Evolutionary conservation across 2,329 filamentous ascomycete species (phyloP).

Genomic region (Phyllosticta citriasiana): DNA sequence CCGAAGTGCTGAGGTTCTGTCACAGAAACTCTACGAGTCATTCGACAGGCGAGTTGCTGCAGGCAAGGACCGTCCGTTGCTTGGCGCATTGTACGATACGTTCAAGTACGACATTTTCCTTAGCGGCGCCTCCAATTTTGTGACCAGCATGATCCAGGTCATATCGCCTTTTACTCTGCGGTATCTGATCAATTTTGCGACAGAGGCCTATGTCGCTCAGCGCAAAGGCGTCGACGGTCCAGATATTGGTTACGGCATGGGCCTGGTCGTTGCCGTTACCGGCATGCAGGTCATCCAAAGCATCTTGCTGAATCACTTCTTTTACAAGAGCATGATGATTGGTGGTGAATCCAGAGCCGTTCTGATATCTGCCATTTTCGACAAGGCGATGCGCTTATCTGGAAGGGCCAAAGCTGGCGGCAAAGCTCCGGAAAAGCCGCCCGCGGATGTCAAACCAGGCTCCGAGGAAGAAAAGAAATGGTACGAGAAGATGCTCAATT

Average conservation of each 20-base stretch:
- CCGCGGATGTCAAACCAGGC: conserved; percentile 36
- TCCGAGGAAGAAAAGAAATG: conserved; percentile 42
- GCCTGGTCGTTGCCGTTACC: conserved; percentile 74
- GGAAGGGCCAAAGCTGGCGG: conserved; percentile 81
- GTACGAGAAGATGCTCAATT: conserved; percentile 33
- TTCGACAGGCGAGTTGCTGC: conserved; percentile 59
- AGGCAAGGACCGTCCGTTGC: conserved; percentile 62
- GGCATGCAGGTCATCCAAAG: conserved; percentile 78
- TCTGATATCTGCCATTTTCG: conserved; percentile 78
- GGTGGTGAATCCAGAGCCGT: conserved; percentile 75
- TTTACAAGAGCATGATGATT: conserved; percentile 85
- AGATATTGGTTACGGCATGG: conserved; percentile 63
- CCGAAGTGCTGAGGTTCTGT: conserved; percentile 60
- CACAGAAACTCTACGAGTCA: conserved; percentile 53
- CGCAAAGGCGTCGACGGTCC: conserved; percentile 47
- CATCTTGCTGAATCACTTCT: conserved; percentile 76
- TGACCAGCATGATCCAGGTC: conserved; percentile 62
- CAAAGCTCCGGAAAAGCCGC: conserved; percentile 32
- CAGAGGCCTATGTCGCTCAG: conserved; percentile 63
- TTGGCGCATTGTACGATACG: conserved; percentile 77
- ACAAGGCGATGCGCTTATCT: conserved; percentile 84
- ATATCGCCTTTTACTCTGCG: conserved; percentile 76
- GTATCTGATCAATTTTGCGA: conserved; percentile 78
- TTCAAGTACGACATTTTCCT: conserved; percentile 78
- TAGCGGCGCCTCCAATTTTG: conserved; percentile 67